Evolutionary conservation across 306 rosid genomes (phyloP).

Genomic region (Neltuma alba): DNA sequence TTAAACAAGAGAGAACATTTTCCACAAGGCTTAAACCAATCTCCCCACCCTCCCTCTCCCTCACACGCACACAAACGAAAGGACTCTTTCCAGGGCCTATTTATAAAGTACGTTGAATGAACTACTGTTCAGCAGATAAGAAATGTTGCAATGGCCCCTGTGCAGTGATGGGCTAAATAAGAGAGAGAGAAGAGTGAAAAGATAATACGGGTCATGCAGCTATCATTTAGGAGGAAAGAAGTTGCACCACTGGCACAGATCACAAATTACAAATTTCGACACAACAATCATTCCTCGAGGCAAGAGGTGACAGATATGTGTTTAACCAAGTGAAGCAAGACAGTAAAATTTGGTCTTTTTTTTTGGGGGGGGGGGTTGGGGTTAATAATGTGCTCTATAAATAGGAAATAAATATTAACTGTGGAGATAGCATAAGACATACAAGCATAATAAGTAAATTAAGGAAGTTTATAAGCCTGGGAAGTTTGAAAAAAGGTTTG

Average conservation of each 20-base stretch:
- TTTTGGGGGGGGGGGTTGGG: too few relatives aligned
- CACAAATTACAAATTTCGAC: slow-evolving; percentile 15
- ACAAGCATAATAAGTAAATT: not conserved
- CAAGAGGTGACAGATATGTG: not conserved
- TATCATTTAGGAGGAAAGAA: not conserved
- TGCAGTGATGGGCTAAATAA: not conserved
- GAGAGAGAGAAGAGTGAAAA: not conserved
- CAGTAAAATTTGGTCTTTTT: not conserved
- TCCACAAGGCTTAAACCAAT: slow-evolving; percentile 14
- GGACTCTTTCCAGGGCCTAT: not conserved
- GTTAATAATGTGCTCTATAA: not conserved
- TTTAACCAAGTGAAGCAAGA: not conserved
- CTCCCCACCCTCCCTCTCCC: not conserved
- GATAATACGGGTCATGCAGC: not conserved
- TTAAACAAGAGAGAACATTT: not conserved
- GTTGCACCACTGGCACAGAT: not conserved
- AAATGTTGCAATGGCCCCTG: not conserved
- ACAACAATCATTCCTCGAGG: not conserved
- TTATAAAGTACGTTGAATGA: not conserved
- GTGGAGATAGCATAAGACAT: not conserved
- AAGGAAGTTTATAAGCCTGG: not conserved
- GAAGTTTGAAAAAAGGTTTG: not conserved
- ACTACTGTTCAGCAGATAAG: not conserved
- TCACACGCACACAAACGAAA: not conserved
- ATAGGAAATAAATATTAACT: not conserved